A percentile compares a stretch with the other conserved stretches of the same genome.
phyloP scores from a whole-genome alignment of 306 rosid species.

The Spatholobus suberectus region DNA sequence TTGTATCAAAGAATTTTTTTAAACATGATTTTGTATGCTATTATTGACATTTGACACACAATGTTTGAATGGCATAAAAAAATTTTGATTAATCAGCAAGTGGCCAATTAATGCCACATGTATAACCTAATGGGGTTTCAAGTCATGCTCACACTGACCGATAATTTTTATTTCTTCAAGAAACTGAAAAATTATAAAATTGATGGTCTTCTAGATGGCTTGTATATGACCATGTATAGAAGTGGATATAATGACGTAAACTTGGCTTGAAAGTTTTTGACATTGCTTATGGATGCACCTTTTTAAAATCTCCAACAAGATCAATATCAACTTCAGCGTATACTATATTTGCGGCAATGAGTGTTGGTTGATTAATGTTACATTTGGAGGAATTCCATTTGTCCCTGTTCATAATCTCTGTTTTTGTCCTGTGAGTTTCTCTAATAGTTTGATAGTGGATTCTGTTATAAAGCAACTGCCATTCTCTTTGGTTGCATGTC shows the following conservation, averaged over 20 bases:
- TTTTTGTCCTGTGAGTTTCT: background rate
- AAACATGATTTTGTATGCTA: background rate
- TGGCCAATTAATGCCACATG: background rate
- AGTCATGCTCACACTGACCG: background rate
- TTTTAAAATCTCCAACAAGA: background rate
- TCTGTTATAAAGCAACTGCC: slow-evolving; percentile 14
- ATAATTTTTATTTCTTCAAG: slow-evolving; percentile 11
- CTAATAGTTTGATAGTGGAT: slow-evolving; percentile 2
- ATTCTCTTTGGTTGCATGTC: slow-evolving; percentile 14
- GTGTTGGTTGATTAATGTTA: slow-evolving; percentile 27
- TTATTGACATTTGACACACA: background rate
- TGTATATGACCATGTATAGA: background rate
- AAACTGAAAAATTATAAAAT: background rate
- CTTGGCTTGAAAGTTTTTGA: slow-evolving; percentile 63
- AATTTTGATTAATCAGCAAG: background rate
- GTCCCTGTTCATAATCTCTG: background rate
- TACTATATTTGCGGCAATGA: background rate
- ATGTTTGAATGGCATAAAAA: background rate
- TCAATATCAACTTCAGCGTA: slow-evolving; percentile 31
- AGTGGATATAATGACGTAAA: slow-evolving; percentile 46
- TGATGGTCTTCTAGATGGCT: slow-evolving; percentile 19
- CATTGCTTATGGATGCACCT: background rate
- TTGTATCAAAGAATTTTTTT: slow-evolving; percentile 7
- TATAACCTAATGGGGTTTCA: background rate
- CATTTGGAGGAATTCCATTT: background rate